phyloP scores from a whole-genome alignment of 1,139 yeast genomes.

The Keqinozyma sinolaborantium region DNA sequence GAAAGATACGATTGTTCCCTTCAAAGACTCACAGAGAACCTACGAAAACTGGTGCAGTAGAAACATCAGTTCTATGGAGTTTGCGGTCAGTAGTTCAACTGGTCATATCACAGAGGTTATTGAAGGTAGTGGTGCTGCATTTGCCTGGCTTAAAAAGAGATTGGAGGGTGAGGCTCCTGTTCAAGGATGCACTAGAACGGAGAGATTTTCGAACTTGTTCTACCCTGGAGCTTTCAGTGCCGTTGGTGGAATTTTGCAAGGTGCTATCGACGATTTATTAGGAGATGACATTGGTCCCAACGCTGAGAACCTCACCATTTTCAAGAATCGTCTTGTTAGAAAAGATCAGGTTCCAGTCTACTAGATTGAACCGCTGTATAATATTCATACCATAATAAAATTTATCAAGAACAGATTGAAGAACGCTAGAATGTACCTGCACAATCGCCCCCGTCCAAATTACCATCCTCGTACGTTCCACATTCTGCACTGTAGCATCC shows the following conservation, averaged over 20 bases:
- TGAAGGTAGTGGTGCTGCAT: constrained; percentile 20
- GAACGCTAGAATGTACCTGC: no score
- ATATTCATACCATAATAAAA: no score
- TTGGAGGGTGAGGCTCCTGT: constrained; percentile 2
- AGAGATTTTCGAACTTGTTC: background rate
- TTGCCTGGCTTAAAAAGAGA: constrained; percentile 13
- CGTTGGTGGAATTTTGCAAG: constrained; percentile 4
- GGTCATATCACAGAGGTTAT: constrained; percentile 18
- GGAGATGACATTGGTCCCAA: constrained; percentile 14
- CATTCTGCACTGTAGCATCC: no score
- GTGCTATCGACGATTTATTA: constrained; percentile 7
- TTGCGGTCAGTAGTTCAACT: constrained; percentile 14
- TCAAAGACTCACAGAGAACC: constrained; percentile 12
- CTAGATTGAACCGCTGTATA: no score
- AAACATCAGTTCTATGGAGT: constrained; percentile 20
- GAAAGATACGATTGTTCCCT: constrained; percentile 21
- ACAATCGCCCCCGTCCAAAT: no score
- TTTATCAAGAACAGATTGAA: no score
- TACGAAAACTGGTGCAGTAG: constrained; percentile 22
- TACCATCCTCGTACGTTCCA: no score
- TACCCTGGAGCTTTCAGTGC: constrained; percentile 1
- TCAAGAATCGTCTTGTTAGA: constrained; percentile 3
- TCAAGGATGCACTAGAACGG: constrained; percentile 1
- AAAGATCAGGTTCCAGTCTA: no score
- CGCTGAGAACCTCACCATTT: constrained; percentile 11